Evolutionary conservation across 208 protist genomes (phyloP).

Genomic region (Trypanosoma cruzi): DNA sequence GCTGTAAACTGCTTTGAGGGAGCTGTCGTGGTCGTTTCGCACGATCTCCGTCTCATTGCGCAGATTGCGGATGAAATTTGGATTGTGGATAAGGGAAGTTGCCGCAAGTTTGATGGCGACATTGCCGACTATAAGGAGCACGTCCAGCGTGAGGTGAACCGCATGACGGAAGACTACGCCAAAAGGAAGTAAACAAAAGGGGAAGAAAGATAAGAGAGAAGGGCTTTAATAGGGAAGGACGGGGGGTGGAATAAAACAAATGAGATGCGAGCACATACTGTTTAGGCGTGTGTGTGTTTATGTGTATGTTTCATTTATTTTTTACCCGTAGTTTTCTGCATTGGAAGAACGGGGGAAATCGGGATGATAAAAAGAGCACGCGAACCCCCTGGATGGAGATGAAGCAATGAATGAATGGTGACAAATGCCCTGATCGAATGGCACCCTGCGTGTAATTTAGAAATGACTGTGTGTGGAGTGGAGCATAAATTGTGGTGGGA

Average conservation of each 20-base stretch:
- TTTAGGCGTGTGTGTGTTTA: too few relatives aligned
- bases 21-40: conserved; percentile 96
- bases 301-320: too few relatives aligned
- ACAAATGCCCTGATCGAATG: too few relatives aligned
- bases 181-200: conserved; percentile 26
- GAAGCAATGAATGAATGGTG: too few relatives aligned
- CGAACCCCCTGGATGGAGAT: too few relatives aligned
- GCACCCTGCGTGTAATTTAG: neutral
- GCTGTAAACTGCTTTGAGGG: conserved; percentile 94
- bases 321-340: too few relatives aligned
- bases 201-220: neutral
- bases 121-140: conserved; percentile 95
- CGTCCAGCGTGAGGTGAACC: conserved; percentile 81
- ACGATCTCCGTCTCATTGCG: conserved; percentile 96
- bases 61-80: conserved; percentile 97
- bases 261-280: too few relatives aligned
- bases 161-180: conserved; percentile 81
- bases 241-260: too few relatives aligned
- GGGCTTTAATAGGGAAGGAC: too few relatives aligned
- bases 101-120: conserved; percentile 85
- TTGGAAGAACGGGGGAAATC: too few relatives aligned
- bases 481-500: neutral
- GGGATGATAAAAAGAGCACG: too few relatives aligned
- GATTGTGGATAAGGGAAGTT: conserved; percentile 93
- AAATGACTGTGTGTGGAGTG: neutral